Evolutionary conservation across 2,329 filamentous ascomycete genomes (phyloP).

Genomic region (Parascedosporium putredinis): DNA sequence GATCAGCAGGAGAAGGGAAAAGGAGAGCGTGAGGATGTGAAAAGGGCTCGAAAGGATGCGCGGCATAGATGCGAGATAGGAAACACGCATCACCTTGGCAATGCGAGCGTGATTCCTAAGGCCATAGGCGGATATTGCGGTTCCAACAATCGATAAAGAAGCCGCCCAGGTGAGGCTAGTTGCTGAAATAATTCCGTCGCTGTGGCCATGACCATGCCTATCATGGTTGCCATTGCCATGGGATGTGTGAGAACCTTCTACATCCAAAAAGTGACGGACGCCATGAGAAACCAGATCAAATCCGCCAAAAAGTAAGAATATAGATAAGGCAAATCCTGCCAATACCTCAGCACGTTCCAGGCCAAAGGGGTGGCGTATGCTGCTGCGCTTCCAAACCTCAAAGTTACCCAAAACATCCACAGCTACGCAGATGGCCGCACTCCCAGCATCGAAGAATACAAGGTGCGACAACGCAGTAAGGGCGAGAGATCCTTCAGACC

Average conservation of each 20-base stretch:
- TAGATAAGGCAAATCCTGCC: constrained; percentile 89
- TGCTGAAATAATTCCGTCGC: constrained; percentile 55
- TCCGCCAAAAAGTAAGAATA: constrained; percentile 94
- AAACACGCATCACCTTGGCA: constrained; percentile 79
- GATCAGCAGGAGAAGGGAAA: constrained; percentile 68
- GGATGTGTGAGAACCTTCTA: constrained; percentile 24
- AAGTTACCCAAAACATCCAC: constrained; percentile 95
- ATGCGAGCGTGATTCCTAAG: constrained; percentile 88
- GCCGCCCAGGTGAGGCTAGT: constrained; percentile 76
- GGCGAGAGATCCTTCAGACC: constrained; percentile 73
- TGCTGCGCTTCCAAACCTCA: constrained; percentile 91
- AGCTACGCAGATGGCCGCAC: constrained; percentile 79
- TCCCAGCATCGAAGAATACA: constrained; percentile 90
- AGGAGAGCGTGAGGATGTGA: constrained; percentile 86
- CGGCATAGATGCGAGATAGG: constrained; percentile 70
- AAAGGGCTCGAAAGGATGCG: constrained; percentile 88
- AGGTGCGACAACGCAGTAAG: constrained; percentile 88
- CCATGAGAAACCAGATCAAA: constrained; percentile 92
- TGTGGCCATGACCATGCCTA: constrained; percentile 36
- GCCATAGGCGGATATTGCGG: constrained; percentile 74
- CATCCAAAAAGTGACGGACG: constrained; percentile 82
- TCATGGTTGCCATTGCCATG: constrained; percentile 48
- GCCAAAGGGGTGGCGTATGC: constrained; percentile 86
- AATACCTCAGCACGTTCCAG: constrained; percentile 89
- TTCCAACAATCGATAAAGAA: constrained; percentile 70